Base-by-base conservation (phyloP, 371 early-diverging fungal species). In the Actinomortierella ambigua region DNA sequence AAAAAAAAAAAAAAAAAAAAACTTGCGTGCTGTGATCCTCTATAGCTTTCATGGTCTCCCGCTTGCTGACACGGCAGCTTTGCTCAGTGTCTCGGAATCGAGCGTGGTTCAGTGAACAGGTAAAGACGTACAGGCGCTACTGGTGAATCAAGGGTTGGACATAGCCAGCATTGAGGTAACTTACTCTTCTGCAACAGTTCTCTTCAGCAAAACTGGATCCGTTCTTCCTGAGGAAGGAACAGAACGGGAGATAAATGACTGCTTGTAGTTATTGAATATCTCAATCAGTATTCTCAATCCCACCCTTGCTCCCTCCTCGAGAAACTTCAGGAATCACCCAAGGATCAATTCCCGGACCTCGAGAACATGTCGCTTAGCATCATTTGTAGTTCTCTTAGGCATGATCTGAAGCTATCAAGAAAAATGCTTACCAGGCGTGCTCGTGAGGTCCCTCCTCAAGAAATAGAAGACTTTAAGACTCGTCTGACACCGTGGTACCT, bases 221-320 rank as follows among this genome's bases (percentile, higher is more conserved):
- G 34, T 34, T 4, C 4, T 34, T n/a, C n/a, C n/a, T n/a, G n/a
- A n/a, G 11, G 34, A 34, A 34, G 34, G 34, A 34, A 34, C 23
- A 24, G 15, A 3, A 14, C 8, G 9, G 23, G 5, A 24, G 3
- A 17, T 6, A 49, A 11, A 5, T n/a, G 47, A 7, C 47, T 9
- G 6, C n/a, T 9, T 11, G 13, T 22, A 18, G 17, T 49, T 49
- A 23, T 49, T 13, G 24, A 49, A 11, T 3, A 49, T 18, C 23
- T 23, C 14, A 23, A 5, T 6, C 18, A 49, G 49, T 49, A 49
- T 24, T 8, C 24, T 3, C 20, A 34, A 0, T 44, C 11, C 1
- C 59, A 59, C 40, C 61, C 61, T 17, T 49, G 48, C 24, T 54
- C 53, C 17, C 29, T 48, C n/a, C 11, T 61, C 7, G 61, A 61